These are phyloP conservation scores for Irpex rosettiformis DNA, from an alignment of 1,284 basidiomycete species.

Conservation along the genomic window DNA sequence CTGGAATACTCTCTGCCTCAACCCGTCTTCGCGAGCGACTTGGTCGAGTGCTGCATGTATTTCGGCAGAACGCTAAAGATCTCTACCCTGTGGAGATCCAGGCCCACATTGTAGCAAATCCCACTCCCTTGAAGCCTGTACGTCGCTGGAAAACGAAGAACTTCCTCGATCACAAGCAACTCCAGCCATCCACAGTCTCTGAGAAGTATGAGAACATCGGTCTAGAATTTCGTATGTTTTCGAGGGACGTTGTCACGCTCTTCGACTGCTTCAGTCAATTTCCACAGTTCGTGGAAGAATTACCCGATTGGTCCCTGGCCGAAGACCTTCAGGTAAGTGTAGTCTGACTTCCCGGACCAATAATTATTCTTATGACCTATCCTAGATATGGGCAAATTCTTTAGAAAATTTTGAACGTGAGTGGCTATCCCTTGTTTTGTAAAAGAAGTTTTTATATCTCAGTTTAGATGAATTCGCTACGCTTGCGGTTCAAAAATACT, in stretches of 20 bases:
- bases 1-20: conserved; percentile 67
- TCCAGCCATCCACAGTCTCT: too few relatives aligned
- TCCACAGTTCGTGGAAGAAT: conserved; percentile 26
- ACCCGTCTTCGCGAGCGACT: conserved; percentile 63
- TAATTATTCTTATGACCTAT: conserved; percentile 16
- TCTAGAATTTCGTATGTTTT: conserved; percentile 50
- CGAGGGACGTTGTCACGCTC: conserved; percentile 58
- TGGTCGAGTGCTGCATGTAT: conserved; percentile 59
- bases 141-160: not conserved
- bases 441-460: conserved; percentile 19
- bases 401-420: conserved; percentile 9
- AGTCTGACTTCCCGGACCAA: too few relatives aligned
- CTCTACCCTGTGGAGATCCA: conserved; percentile 53
- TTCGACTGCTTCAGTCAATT: conserved; percentile 66
- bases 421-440: conserved; percentile 31
- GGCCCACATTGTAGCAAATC: not conserved
- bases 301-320: conserved; percentile 7
- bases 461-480: conserved; percentile 60
- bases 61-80: conserved; percentile 68
- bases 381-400: conserved; percentile 10
- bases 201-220: not conserved
- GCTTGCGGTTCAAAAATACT: conserved; percentile 65
- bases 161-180: not conserved
- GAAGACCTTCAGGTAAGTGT: conserved; percentile 9
- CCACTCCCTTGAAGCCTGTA: not conserved